Evolutionary conservation across 129 eudicot species (phyloP).

Genomic region (sunflower (Helianthus annuus)): DNA sequence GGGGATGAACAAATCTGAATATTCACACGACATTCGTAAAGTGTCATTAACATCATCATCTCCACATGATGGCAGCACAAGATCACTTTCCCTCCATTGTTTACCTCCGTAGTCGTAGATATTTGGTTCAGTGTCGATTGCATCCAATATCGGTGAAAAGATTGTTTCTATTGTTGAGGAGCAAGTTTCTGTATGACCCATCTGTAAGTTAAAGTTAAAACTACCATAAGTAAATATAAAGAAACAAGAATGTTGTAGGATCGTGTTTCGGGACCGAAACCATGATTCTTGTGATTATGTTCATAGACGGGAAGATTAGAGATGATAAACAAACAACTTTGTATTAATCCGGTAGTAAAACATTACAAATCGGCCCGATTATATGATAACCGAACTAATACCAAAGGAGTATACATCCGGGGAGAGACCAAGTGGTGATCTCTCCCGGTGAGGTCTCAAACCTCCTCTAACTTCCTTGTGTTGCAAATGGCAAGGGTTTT

Average conservation of each 20-base stretch:
- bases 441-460: too few relatives aligned
- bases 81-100: constrained; percentile 46
- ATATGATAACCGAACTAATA: too few relatives aligned
- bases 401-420: too few relatives aligned
- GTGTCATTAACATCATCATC: constrained; percentile 29
- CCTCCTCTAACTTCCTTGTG: too few relatives aligned
- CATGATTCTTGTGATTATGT: too few relatives aligned
- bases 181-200: constrained; percentile 57
- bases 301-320: too few relatives aligned
- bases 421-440: too few relatives aligned
- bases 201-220: constrained; percentile 16
- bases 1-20: constrained; percentile 75
- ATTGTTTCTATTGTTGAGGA: constrained; percentile 57
- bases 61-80: constrained; percentile 40
- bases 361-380: too few relatives aligned
- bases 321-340: too few relatives aligned
- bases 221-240: background rate
- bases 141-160: constrained; percentile 66
- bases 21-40: constrained; percentile 48
- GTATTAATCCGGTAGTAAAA: too few relatives aligned
- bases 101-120: constrained; percentile 49
- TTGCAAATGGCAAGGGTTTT: too few relatives aligned
- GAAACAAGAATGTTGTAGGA: background rate
- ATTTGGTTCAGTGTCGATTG: constrained; percentile 44
- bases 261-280: too few relatives aligned